Evolutionary conservation across 331 rosid species (phyloP).

Genomic region (Telfairia occidentalis): DNA sequence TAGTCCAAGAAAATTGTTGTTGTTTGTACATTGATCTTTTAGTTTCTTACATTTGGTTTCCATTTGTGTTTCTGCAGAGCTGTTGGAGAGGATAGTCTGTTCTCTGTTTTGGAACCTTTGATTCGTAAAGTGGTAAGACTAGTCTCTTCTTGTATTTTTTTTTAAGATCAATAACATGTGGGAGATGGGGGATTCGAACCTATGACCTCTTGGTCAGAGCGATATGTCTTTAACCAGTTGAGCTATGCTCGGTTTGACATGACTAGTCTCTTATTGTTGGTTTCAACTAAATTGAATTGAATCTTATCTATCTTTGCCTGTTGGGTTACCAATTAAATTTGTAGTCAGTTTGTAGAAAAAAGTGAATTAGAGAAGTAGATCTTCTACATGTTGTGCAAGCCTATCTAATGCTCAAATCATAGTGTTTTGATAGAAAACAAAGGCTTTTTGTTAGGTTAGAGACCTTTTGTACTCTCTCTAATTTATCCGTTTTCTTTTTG

Average conservation of each 20-base stretch:
- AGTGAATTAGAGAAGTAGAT: neutral
- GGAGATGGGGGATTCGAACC: too few species aligned
- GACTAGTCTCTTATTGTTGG: neutral
- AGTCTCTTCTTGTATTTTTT: neutral
- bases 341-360: neutral
- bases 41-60: neutral
- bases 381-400: too few species aligned
- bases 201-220: too few species aligned
- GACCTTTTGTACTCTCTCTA: neutral
- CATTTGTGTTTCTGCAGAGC: conserved; percentile 38
- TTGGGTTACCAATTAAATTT: neutral
- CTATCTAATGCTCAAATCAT: too few species aligned
- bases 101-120: conserved; percentile 29
- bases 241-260: too few species aligned
- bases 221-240: too few species aligned
- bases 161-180: too few species aligned
- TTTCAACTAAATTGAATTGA: neutral
- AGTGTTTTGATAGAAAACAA: neutral
- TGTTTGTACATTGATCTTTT: neutral
- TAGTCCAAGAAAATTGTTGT: neutral
- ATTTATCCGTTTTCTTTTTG: neutral
- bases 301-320: neutral
- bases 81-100: conserved; percentile 14
- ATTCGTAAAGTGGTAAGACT: conserved; percentile 40
- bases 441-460: neutral